Conservation (phyloP, 371 early-diverging fungal species). For the Catenaria anguillulae region DNA sequence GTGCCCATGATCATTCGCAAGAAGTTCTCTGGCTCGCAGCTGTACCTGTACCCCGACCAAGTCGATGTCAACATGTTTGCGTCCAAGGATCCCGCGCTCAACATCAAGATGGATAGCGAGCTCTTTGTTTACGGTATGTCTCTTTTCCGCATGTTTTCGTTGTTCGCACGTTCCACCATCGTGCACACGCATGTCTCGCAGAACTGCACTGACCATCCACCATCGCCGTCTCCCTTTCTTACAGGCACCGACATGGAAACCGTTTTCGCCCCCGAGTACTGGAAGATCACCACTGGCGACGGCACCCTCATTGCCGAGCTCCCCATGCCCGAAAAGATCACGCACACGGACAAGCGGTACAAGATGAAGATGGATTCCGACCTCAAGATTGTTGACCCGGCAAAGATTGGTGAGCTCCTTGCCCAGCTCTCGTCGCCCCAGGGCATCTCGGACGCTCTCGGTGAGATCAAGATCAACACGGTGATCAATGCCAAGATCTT, state of each 20-base stretch:
- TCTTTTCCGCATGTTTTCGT: too few species aligned
- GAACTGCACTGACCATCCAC: too few species aligned
- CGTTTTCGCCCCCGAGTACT: neutral
- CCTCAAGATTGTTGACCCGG: neutral
- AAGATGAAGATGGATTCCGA: neutral
- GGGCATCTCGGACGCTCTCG: neutral
- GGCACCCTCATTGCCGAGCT: neutral
- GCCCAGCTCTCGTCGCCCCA: neutral
- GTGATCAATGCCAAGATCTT: neutral
- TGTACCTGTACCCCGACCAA: neutral
- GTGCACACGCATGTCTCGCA: too few species aligned
- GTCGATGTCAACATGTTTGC: slow-evolving; percentile 1
- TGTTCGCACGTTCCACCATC: too few species aligned
- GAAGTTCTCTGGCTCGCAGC: neutral
- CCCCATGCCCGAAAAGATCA: slow-evolving; percentile 1
- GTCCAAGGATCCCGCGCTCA: neutral
- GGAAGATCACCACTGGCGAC: neutral
- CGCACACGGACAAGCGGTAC: slow-evolving; percentile 1
- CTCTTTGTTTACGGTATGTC: neutral
- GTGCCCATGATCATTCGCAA: slow-evolving; percentile 1
- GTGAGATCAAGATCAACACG: neutral
- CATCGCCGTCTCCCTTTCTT: too few species aligned
- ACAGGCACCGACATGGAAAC: slow-evolving; percentile 1
- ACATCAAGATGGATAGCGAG: neutral
- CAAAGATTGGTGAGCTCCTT: neutral